Evolutionary conservation across 1,284 basidiomycete genomes (phyloP).

Genomic region (Mixia osmundae): DNA sequence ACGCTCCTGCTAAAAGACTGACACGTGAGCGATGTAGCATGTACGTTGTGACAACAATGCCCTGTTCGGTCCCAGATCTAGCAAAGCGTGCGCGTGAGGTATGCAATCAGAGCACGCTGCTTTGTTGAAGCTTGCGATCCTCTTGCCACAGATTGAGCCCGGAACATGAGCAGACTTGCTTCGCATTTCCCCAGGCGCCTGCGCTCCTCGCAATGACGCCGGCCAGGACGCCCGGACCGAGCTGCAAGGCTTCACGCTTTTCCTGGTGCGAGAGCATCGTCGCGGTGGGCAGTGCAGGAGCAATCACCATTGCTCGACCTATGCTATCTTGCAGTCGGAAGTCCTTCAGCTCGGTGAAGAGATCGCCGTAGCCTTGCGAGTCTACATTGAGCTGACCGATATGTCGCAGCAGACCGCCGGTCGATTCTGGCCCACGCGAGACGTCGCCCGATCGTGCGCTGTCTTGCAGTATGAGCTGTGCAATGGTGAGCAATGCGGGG

Average conservation of each 20-base stretch:
- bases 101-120: no score
- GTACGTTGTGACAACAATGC: no score
- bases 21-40: no score
- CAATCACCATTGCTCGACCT: constrained; percentile 24
- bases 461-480: no score
- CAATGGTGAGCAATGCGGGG: no score
- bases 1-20: no score
- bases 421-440: constrained; percentile 21
- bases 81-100: no score
- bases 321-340: constrained; percentile 24
- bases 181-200: constrained; percentile 26
- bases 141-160: constrained; percentile 26
- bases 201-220: constrained; percentile 25
- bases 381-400: constrained; percentile 22
- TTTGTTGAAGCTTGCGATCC: constrained; percentile 7
- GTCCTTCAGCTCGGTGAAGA: constrained; percentile 24
- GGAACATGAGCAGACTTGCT: constrained; percentile 25
- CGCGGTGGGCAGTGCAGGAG: constrained; percentile 8
- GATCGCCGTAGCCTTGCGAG: constrained; percentile 25
- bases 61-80: no score
- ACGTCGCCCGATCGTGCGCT: constrained; percentile 25
- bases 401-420: constrained; percentile 18
- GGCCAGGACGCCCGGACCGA: constrained; percentile 21
- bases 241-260: constrained; percentile 4
- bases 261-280: constrained; percentile 3